Evolutionary conservation across 164 flowering plant species (phyloP), one percentile per base, ranked within the genome.

Genomic region (Tetrastigma voinierianum): DNA sequence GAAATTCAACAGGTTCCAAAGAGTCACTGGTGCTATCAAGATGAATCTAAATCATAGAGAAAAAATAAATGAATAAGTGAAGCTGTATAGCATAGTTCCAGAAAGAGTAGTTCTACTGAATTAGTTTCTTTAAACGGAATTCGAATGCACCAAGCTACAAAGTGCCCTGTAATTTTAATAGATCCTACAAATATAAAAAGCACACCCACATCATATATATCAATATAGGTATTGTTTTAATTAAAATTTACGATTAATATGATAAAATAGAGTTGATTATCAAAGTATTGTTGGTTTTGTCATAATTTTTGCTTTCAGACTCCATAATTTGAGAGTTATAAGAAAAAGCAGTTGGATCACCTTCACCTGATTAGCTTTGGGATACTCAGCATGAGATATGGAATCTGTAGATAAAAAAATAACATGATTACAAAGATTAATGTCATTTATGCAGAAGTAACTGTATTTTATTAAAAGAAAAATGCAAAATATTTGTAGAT

Each of bases 1-100:
- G 61, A 54, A 73, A n/a, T 56, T 73, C 80, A 43, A 46, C 67
- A 17, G 68, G 72, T 32, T 73, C 77, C 1, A 52, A 57, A 20
- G 58, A 55, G 62, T 57, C 53, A 32, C 17, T 21, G 1, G 65
- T 62, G 45, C 59, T 65, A 51, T 70, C 68, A 13, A 43, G 59
- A 58, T 65, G 58, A 44, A 1, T 25, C 67, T 69, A 7, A 23
- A 55, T 51, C 48, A 70, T 13, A 16, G 10, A 24, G 51, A 24
- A 61, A 9, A 24, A 61, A 9, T 12, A 46, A 13, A 46, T 16
- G 13, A 43, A 54, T 46, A n/a, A 45, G 57, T 20, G 23, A 16
- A 46, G 1, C 18, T 46, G 2, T 0, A 15, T 4, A 18, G 12
- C 17, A 17, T 4, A 45, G 0, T 20, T 46, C 4, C 10, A 21